Evolutionary conservation across 2,329 filamentous ascomycete species (phyloP).

Genomic region (Dactylellina haptotyla): DNA sequence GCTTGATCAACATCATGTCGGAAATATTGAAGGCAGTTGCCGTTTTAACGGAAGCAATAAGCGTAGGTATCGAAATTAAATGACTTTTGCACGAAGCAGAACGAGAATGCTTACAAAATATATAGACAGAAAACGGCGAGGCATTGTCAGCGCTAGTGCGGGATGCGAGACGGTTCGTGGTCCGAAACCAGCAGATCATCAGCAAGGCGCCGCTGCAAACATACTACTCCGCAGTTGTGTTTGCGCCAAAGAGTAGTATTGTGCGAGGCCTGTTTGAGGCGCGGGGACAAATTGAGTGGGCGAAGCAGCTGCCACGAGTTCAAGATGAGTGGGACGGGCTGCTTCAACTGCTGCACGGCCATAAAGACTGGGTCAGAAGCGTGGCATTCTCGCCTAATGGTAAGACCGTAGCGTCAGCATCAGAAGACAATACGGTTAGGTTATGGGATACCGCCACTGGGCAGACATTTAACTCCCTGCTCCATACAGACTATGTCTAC

Average conservation of each 20-base stretch:
- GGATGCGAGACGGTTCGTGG: constrained; percentile 56
- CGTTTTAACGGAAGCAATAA: too few species aligned
- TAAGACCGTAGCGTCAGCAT: background rate
- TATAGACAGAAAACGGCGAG: background rate
- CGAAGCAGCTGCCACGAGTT: background rate
- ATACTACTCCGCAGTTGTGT: constrained; percentile 26
- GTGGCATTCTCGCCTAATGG: constrained; percentile 3
- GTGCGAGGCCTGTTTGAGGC: constrained; percentile 3
- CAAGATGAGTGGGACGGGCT: constrained; percentile 9
- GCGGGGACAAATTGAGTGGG: background rate
- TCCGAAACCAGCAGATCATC: constrained; percentile 18
- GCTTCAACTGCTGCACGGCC: constrained; percentile 8
- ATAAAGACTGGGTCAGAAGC: background rate
- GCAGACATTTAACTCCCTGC: background rate
- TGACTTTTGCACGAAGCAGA: constrained; percentile 7
- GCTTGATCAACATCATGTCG: background rate
- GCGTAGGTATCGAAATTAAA: too few species aligned
- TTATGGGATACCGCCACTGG: background rate
- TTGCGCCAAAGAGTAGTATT: constrained; percentile 13
- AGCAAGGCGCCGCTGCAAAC: constrained; percentile 18
- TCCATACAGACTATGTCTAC: background rate
- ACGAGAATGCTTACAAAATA: background rate
- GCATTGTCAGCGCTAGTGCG: background rate
- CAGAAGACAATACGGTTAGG: background rate
- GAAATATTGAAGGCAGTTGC: constrained; percentile 1